Evolutionary conservation across 1,284 basidiomycete species (phyloP), one percentile per base, ranked within the genome.

Genomic region (Caloboletus firmus): DNA sequence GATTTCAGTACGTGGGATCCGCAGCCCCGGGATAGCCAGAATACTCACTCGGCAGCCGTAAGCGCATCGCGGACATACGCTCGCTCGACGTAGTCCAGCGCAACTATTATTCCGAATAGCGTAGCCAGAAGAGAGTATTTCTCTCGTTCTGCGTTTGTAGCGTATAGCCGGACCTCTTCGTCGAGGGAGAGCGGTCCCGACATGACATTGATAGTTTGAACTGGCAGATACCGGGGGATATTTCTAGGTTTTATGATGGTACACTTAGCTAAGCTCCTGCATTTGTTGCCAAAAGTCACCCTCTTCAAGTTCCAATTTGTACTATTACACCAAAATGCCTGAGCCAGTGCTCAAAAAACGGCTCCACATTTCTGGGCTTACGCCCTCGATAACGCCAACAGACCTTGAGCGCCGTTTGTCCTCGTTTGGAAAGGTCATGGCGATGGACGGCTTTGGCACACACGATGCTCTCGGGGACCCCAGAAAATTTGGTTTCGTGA

Each of bases 31-130:
- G 31, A 54, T 4, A 11, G 11, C 32, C 34, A 58, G 45, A 43
- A 32, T n/a, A 82, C 91, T 70, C 74, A 95, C 90, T 98, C 93
- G 48, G 87, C 87, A 10, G 93, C 89, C 18, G 85, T 88, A 52
- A 98, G 89, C 0, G 90, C 87, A 74, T 98, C 95, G 45, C 95
- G 84, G 31, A 99, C 89, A 71, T 98, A 99, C 4, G 95, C 96
- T 35, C 94, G 81, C 71, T 99, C 96, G 26, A 98, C 85, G 67
- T 95, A 97, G 68, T 98, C 95, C 26, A 99, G 79, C 1, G 91
- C 83, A 49, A 96, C 89, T 56, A 98, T 87, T 64, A 98, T 91
- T 26, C 91, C 90, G 66, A 92, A 99, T 6, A 99, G 78, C 9
- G 94, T 98, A 1, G 93, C 91, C 34, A 94, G 80, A 32, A 91